Evolutionary conservation across 2,329 filamentous ascomycete species (phyloP), one percentile per base, ranked within the genome.

Genomic region (Daldinia sp.): DNA sequence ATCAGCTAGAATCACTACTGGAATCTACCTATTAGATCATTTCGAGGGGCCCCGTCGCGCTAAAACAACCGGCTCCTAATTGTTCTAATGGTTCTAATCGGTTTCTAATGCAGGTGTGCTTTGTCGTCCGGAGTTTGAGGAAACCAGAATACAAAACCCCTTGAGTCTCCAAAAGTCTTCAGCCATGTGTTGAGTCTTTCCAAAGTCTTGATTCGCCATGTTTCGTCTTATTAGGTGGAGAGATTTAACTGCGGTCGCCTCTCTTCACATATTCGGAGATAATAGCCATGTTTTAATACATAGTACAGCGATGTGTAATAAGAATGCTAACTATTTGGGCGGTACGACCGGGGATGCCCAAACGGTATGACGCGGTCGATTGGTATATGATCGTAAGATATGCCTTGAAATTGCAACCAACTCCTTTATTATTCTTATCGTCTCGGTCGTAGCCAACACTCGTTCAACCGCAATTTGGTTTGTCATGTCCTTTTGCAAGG

Each of bases 11-110:
- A n/a, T n/a, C n/a, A n/a, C n/a, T n/a, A n/a, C n/a, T n/a, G n/a
- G n/a, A n/a, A n/a, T n/a, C n/a, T n/a, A n/a, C n/a, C n/a, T n/a
- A n/a, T n/a, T n/a, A n/a, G n/a, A n/a, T n/a, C n/a, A n/a, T n/a
- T n/a, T n/a, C n/a, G n/a, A n/a, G n/a, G n/a, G n/a, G n/a, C n/a
- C n/a, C 67, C 64, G 67, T 66, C 51, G 30, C 27, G 17, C 65
- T 64, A 63, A 66, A 64, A 68, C 67, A 55, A 25, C 41, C 41
- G 50, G 58, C 30, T 37, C 25, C 21, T 25, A 15, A 25, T 35
- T 17, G 48, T 1, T n/a, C 21, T 34, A n/a, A n/a, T n/a, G n/a
- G n/a, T n/a, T 35, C 21, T 25, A 15, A 25, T 35, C 17, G 48
- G 3, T n/a, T 34, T 34, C 19, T 34, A n/a, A 23, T 39, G 19